Conservation (phyloP, 2,329 filamentous ascomycete genomes). For the Epichloe aotearoae region DNA sequence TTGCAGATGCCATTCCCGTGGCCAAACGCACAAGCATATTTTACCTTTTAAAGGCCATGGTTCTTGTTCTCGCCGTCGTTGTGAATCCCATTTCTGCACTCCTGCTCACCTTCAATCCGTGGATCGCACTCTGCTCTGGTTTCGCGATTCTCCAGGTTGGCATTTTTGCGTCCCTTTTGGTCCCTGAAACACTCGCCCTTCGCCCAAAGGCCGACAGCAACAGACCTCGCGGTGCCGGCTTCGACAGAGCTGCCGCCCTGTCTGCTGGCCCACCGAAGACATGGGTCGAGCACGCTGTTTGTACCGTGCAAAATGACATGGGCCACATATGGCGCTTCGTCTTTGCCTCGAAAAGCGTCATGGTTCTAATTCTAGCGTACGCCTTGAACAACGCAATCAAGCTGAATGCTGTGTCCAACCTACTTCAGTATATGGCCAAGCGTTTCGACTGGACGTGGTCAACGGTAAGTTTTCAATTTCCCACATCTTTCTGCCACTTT, state of each 20-base stretch:
- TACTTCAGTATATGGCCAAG: conserved; percentile 40
- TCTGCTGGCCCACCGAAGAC: conserved; percentile 1
- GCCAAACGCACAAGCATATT: conserved; percentile 26
- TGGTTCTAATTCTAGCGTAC: conserved; percentile 24
- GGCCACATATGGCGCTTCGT: conserved; percentile 26
- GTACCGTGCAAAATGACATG: conserved; percentile 17
- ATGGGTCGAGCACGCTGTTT: conserved; percentile 12
- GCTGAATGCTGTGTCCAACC: conserved; percentile 19
- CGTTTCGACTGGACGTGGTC: conserved; percentile 37
- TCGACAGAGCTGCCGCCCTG: background rate
- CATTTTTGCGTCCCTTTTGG: conserved; percentile 16
- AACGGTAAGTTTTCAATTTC: conserved; percentile 15
- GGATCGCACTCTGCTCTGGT: conserved; percentile 26
- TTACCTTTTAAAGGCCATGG: conserved; percentile 25
- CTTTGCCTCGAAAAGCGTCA: conserved; percentile 23
- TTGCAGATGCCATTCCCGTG: conserved; percentile 29
- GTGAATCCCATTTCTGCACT: conserved; percentile 27
- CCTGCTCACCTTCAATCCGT: conserved; percentile 25
- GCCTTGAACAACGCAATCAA: conserved; percentile 16
- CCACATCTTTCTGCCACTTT: background rate
- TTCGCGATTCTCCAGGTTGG: conserved; percentile 17
- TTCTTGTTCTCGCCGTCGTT: conserved; percentile 24
- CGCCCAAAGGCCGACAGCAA: conserved; percentile 16
- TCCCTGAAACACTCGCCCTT: conserved; percentile 32
- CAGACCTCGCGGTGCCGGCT: conserved; percentile 5